These are phyloP conservation scores for Taphrina wiesneri DNA, from an alignment of 1,139 yeast genomes.

Conservation along the genomic window DNA sequence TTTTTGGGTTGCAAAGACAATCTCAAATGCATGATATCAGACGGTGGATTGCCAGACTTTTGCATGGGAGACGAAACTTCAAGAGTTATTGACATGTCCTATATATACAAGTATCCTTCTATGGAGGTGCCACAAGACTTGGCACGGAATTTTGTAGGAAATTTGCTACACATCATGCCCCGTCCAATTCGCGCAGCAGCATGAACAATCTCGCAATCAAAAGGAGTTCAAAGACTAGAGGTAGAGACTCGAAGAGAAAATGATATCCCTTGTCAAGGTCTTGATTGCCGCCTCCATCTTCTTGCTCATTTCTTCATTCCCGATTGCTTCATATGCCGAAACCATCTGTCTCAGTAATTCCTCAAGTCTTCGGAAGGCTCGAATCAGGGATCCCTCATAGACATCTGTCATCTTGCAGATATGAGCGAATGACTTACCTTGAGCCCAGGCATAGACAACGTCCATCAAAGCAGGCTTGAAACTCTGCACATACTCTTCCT, in stretches of 20 bases:
- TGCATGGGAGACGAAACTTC: too few relatives aligned
- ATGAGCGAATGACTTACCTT: slow-evolving; percentile 92
- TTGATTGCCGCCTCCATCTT: slow-evolving; percentile 86
- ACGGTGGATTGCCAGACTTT: too few relatives aligned
- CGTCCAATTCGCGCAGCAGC: background rate
- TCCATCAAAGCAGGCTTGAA: slow-evolving; percentile 95
- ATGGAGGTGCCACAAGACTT: background rate
- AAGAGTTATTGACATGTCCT: too few relatives aligned
- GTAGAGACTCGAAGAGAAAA: slow-evolving; percentile 58
- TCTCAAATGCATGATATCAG: too few relatives aligned
- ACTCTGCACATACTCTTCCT: slow-evolving; percentile 85
- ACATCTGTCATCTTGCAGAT: slow-evolving; percentile 99
- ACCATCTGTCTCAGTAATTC: slow-evolving; percentile 89
- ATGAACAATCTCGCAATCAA: background rate
- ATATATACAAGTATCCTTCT: background rate
- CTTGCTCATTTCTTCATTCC: slow-evolving; percentile 63
- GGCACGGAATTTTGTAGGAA: background rate
- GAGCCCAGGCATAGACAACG: slow-evolving; percentile 94
- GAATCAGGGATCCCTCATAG: slow-evolving; percentile 91
- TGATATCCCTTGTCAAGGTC: slow-evolving; percentile 91
- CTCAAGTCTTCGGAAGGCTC: slow-evolving; percentile 90
- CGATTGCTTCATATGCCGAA: slow-evolving; percentile 45
- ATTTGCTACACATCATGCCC: background rate
- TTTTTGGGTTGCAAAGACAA: background rate
- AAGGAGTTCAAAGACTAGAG: background rate